Evolutionary conservation across 2,329 filamentous ascomycete species (phyloP).

Genomic region (Truncatella angustata): DNA sequence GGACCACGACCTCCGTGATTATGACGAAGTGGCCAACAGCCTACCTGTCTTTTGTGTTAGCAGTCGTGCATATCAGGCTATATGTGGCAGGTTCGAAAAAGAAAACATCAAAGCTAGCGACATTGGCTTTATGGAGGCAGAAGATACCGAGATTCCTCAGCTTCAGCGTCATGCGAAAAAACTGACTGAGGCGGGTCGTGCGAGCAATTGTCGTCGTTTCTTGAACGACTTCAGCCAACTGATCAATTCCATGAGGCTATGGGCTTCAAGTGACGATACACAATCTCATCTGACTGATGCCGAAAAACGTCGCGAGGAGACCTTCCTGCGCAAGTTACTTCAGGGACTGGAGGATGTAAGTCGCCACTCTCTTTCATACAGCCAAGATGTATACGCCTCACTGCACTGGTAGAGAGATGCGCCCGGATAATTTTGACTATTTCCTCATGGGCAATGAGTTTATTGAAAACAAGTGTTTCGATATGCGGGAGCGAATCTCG

Average conservation of each 20-base stretch:
- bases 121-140: conserved; percentile 39
- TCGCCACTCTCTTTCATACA: not conserved
- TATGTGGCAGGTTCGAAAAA: conserved; percentile 50
- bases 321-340: not conserved
- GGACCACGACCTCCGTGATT: conserved; percentile 53
- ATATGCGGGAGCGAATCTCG: too few species aligned
- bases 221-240: conserved; percentile 50
- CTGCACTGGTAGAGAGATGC: too few species aligned
- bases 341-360: not conserved
- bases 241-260: conserved; percentile 33
- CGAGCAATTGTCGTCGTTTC: conserved; percentile 44
- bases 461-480: too few species aligned
- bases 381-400: not conserved
- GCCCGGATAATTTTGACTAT: too few species aligned
- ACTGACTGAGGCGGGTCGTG: conserved; percentile 44
- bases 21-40: conserved; percentile 51
- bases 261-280: conserved; percentile 10
- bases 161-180: conserved; percentile 58
- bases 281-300: not conserved
- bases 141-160: conserved; percentile 59
- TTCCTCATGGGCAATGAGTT: too few species aligned
- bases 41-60: conserved; percentile 68
- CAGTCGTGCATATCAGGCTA: conserved; percentile 60
- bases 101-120: conserved; percentile 45
- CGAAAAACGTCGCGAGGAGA: not conserved